Conservation (phyloP, 805 yeast genomes). For the Phaffomyces antillensis region DNA sequence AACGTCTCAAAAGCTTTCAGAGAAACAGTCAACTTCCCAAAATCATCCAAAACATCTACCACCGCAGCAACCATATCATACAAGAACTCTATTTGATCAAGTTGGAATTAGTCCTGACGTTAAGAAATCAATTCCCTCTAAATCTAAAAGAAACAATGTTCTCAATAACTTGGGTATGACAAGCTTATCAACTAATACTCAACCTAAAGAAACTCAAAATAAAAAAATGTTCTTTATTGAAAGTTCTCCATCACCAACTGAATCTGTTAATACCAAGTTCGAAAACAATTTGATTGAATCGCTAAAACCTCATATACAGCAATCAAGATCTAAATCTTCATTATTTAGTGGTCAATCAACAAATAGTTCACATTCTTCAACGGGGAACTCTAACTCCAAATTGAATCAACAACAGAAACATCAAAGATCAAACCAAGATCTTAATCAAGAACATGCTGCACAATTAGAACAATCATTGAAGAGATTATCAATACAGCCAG, state of each 20-base stretch:
- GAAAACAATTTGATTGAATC: slow-evolving; percentile 2
- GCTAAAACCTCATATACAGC: not conserved
- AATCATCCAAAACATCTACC: not conserved
- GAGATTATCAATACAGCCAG: too few species aligned
- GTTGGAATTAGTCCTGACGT: slow-evolving; percentile 21
- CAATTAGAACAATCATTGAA: not conserved
- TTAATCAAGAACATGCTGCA: not conserved
- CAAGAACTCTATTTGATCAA: slow-evolving; percentile 17
- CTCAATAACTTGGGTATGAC: slow-evolving; percentile 24
- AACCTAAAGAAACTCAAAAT: slow-evolving; percentile 8
- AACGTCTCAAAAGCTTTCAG: not conserved
- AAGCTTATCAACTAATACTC: slow-evolving; percentile 7
- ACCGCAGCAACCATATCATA: slow-evolving; percentile 1
- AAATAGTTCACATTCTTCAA: slow-evolving; percentile 4
- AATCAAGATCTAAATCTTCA: not conserved
- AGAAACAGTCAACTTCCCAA: too few species aligned
- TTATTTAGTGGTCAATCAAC: slow-evolving; percentile 6
- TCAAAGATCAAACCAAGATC: not conserved
- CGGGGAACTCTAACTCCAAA: not conserved
- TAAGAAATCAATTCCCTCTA: slow-evolving; percentile 7
- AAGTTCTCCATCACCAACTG: slow-evolving; percentile 26
- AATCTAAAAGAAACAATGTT: slow-evolving; percentile 18
- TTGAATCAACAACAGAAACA: not conserved
- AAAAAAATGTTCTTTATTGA: slow-evolving; percentile 26
- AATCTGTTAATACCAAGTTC: slow-evolving; percentile 4